phyloP scores from a whole-genome alignment of 176 grass and related monocot species.

The Cenchrus fungigraminus region DNA sequence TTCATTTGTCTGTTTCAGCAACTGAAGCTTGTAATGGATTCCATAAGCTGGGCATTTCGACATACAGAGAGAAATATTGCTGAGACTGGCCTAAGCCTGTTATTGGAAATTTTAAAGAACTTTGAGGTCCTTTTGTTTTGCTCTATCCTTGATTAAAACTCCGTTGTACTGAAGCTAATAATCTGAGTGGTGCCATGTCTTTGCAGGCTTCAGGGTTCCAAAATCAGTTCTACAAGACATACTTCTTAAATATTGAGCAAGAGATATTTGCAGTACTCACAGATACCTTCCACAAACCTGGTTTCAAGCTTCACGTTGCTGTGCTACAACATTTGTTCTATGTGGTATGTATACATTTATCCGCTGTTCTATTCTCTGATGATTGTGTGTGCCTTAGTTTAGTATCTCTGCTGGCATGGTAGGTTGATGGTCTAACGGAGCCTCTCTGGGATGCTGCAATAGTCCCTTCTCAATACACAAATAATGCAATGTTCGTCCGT shows the following conservation, averaged over 20 bases:
- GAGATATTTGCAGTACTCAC: conserved; percentile 78
- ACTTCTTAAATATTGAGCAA: conserved; percentile 69
- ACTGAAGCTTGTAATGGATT: conserved; percentile 79
- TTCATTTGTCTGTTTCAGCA: conserved; percentile 43
- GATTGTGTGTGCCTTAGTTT: conserved; percentile 1
- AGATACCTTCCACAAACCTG: conserved; percentile 71
- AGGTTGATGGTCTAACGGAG: conserved; percentile 29
- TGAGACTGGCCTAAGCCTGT: conserved; percentile 66
- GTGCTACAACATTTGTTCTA: conserved; percentile 76
- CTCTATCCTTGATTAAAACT: not conserved
- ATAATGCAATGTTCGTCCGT: conserved; percentile 24
- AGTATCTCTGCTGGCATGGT: not conserved
- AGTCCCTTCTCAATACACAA: not conserved
- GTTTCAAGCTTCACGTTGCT: conserved; percentile 66
- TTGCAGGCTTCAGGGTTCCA: conserved; percentile 66
- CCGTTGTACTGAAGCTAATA: not conserved
- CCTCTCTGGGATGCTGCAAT: conserved; percentile 17
- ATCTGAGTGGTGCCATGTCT: not conserved
- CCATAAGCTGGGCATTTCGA: conserved; percentile 69
- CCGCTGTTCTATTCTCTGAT: not conserved
- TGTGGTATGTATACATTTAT: conserved; percentile 47
- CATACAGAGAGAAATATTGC: conserved; percentile 82
- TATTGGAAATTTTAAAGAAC: conserved; percentile 70
- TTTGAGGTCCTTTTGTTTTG: conserved; percentile 55
- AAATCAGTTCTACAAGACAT: conserved; percentile 67